These are phyloP conservation scores for Wickerhamomyces mucosus DNA, from an alignment of 805 yeast species.

Conservation along the genomic window DNA sequence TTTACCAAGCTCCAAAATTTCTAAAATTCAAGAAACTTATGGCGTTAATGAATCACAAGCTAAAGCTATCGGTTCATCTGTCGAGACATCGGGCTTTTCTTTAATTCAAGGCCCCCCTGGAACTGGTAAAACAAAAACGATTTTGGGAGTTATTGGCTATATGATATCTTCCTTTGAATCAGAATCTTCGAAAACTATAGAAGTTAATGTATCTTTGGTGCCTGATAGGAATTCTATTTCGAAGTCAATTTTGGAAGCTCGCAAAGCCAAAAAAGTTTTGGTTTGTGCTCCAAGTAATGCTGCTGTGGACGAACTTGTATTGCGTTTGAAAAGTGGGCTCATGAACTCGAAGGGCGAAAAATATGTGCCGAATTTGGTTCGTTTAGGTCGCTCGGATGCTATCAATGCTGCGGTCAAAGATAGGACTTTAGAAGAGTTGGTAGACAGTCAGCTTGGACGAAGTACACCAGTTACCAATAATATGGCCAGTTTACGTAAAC, in stretches of 20 bases:
- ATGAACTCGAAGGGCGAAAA: slow-evolving; percentile 40
- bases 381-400: slow-evolving; percentile 86
- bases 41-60: slow-evolving; percentile 87
- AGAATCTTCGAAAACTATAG: slow-evolving; percentile 20
- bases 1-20: slow-evolving; percentile 26
- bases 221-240: not conserved
- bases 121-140: slow-evolving; percentile 97
- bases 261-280: slow-evolving; percentile 47
- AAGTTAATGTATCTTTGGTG: slow-evolving; percentile 20
- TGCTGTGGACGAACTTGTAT: slow-evolving; percentile 90
- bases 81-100: slow-evolving; percentile 64
- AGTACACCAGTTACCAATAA: slow-evolving; percentile 21
- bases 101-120: slow-evolving; percentile 99
- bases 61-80: slow-evolving; percentile 70
- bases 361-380: slow-evolving; percentile 60
- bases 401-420: slow-evolving; percentile 76
- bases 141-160: slow-evolving; percentile 82
- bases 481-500: slow-evolving; percentile 44
- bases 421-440: slow-evolving; percentile 76
- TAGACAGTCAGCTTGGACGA: slow-evolving; percentile 36
- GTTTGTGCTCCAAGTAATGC: slow-evolving; percentile 99
- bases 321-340: slow-evolving; percentile 73
- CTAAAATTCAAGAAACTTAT: slow-evolving; percentile 36
- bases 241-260: not conserved
- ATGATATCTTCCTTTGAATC: slow-evolving; percentile 35